phyloP scores from a whole-genome alignment of 2,329 filamentous ascomycete species.

The Trichophyton rubrum region DNA sequence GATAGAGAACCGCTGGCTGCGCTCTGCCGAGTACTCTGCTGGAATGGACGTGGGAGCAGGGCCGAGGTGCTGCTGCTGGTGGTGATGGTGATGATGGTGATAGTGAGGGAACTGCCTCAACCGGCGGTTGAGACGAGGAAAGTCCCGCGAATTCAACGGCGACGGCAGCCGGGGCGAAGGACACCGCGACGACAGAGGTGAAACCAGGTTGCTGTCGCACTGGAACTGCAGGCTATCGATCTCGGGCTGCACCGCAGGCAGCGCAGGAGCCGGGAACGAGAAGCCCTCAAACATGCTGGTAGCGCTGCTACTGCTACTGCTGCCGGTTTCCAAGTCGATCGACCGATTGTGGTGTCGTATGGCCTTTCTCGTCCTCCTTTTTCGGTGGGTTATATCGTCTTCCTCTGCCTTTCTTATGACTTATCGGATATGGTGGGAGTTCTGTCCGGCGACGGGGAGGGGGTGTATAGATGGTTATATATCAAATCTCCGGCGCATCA shows the following conservation, averaged over 20 bases:
- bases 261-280: constrained; percentile 29
- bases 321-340: too few species aligned
- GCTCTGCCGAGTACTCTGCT: constrained; percentile 26
- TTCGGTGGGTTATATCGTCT: too few species aligned
- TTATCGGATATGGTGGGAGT: background rate
- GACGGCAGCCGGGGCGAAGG: constrained; percentile 26
- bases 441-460: background rate
- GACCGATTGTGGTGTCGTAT: too few species aligned
- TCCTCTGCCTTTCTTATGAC: too few species aligned
- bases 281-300: constrained; percentile 31
- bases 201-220: constrained; percentile 27
- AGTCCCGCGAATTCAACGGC: constrained; percentile 3
- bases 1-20: constrained; percentile 27
- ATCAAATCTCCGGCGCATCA: constrained; percentile 4
- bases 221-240: constrained; percentile 24
- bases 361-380: too few species aligned
- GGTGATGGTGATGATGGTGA: constrained; percentile 15
- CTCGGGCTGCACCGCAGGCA: constrained; percentile 22
- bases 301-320: too few species aligned
- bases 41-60: constrained; percentile 33
- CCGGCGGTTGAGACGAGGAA: constrained; percentile 2
- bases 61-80: constrained; percentile 24
- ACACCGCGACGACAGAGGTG: constrained; percentile 32
- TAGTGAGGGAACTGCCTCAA: background rate
- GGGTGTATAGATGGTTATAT: background rate